Percentiles rank a stretch among this genome's conserved stretches.
These are phyloP conservation scores for Acanthamoeba healyi DNA, from an alignment of 208 protist species.

Conservation along the genomic window DNA sequence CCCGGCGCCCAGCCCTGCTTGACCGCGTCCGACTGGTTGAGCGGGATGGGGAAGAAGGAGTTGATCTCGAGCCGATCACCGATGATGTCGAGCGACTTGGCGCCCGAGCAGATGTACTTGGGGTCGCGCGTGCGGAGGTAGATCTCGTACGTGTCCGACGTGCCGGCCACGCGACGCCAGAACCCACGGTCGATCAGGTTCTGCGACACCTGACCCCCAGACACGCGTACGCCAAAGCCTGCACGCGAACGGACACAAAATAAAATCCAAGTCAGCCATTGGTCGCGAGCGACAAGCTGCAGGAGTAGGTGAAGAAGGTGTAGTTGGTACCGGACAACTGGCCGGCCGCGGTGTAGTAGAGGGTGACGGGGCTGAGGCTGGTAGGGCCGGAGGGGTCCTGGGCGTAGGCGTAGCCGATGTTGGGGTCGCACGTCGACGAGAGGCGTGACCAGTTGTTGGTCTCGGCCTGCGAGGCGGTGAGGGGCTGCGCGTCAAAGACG, in stretches of 20 bases:
- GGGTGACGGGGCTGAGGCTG: neutral
- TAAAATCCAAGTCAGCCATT: no score
- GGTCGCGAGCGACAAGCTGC: neutral
- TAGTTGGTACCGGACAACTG: neutral
- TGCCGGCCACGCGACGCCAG: neutral
- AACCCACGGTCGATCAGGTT: constrained; percentile 25
- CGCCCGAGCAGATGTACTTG: constrained; percentile 16
- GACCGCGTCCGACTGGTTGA: neutral
- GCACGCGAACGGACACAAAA: neutral
- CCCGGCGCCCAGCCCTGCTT: neutral
- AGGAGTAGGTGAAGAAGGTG: neutral
- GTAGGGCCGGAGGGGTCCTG: neutral
- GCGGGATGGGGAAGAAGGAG: constrained; percentile 5
- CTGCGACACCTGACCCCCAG: neutral
- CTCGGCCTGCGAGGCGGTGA: neutral
- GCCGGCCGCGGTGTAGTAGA: constrained; percentile 62
- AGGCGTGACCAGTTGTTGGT: neutral
- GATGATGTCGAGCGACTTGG: neutral
- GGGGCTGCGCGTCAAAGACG: neutral
- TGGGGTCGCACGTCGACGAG: constrained; percentile 2
- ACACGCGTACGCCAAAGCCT: constrained; percentile 48
- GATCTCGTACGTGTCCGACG: constrained; percentile 11
- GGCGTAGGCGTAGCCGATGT: constrained; percentile 17
- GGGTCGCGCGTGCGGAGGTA: constrained; percentile 37
- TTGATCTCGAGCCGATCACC: constrained; percentile 59